phyloP scores from a whole-genome alignment of 345 rosid genomes.

The Draba incana region DNA sequence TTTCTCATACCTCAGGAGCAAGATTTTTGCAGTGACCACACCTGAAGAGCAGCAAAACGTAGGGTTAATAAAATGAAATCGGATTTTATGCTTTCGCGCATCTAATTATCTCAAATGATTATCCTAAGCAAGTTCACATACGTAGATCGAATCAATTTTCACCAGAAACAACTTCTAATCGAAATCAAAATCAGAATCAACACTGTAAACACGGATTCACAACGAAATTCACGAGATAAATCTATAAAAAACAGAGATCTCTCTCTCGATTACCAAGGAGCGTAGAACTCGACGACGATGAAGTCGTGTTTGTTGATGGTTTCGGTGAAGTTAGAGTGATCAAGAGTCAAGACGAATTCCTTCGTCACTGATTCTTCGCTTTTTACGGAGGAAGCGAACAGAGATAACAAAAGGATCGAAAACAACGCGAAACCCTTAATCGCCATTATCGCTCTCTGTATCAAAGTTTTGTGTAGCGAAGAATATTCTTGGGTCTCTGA shows the following conservation, averaged over 20 bases:
- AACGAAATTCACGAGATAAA: not conserved
- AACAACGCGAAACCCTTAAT: slow-evolving; percentile 45
- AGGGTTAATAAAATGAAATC: slow-evolving; percentile 2
- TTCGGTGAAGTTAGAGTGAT: slow-evolving; percentile 86
- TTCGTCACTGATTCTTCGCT: slow-evolving; percentile 59
- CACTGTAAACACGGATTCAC: not conserved
- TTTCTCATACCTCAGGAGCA: slow-evolving; percentile 79
- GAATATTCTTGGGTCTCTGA: not conserved
- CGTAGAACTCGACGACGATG: slow-evolving; percentile 95
- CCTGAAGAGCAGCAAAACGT: slow-evolving; percentile 48
- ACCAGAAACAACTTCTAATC: not conserved
- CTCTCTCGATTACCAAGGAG: slow-evolving; percentile 72
- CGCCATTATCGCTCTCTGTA: slow-evolving; percentile 49
- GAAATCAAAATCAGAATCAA: slow-evolving; percentile 3
- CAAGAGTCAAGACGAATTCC: slow-evolving; percentile 85
- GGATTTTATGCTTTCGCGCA: not conserved
- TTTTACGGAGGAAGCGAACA: slow-evolving; percentile 45
- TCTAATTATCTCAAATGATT: not conserved
- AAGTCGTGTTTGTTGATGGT: slow-evolving; percentile 74
- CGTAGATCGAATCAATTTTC: not conserved
- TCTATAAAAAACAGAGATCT: not conserved
- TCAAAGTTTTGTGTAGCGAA: not conserved
- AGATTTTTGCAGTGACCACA: slow-evolving; percentile 95
- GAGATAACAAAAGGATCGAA: slow-evolving; percentile 37
- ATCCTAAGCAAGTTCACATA: not conserved